These are phyloP conservation scores for Laburnicola sp. DNA, from an alignment of 2,329 filamentous ascomycete species.

Conservation along the genomic window DNA sequence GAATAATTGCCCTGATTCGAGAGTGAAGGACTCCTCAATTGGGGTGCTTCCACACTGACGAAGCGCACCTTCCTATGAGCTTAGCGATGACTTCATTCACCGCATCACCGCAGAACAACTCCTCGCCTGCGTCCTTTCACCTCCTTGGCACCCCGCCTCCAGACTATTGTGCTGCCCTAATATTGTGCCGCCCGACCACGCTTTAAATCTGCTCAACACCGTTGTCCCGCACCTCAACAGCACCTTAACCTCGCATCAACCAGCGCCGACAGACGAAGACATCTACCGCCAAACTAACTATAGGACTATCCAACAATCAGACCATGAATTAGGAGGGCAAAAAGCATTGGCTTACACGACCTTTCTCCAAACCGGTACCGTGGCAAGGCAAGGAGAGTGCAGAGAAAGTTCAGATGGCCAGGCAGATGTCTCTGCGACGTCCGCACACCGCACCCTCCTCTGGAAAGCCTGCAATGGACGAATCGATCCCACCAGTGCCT, in stretches of 20 bases:
- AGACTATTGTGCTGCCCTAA: background rate
- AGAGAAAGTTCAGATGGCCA: slow-evolving; percentile 6
- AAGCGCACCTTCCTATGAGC: too few relatives aligned
- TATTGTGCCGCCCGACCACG: slow-evolving; percentile 3
- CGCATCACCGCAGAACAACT: too few relatives aligned
- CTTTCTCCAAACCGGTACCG: slow-evolving; percentile 25
- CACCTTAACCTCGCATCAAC: slow-evolving; percentile 9
- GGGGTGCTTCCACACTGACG: too few relatives aligned
- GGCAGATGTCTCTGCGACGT: slow-evolving; percentile 18
- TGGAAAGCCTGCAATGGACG: slow-evolving; percentile 1
- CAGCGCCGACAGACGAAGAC: slow-evolving; percentile 20
- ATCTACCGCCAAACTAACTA: slow-evolving; percentile 21
- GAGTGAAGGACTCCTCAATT: too few relatives aligned
- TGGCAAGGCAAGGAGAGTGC: slow-evolving; percentile 14
- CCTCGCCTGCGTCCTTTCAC: too few relatives aligned
- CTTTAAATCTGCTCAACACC: slow-evolving; percentile 1
- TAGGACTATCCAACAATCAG: slow-evolving; percentile 7
- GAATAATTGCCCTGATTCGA: too few relatives aligned
- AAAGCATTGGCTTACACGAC: slow-evolving; percentile 33
- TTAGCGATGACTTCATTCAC: too few relatives aligned
- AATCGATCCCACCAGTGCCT: slow-evolving; percentile 6
- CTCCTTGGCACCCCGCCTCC: background rate
- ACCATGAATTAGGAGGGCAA: slow-evolving; percentile 19
- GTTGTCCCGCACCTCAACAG: slow-evolving; percentile 10
- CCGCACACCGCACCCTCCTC: slow-evolving; percentile 32